These are phyloP conservation scores for Malbranchea cinnamomea DNA, from an alignment of 2,329 filamentous ascomycete species.

Conservation along the genomic window DNA sequence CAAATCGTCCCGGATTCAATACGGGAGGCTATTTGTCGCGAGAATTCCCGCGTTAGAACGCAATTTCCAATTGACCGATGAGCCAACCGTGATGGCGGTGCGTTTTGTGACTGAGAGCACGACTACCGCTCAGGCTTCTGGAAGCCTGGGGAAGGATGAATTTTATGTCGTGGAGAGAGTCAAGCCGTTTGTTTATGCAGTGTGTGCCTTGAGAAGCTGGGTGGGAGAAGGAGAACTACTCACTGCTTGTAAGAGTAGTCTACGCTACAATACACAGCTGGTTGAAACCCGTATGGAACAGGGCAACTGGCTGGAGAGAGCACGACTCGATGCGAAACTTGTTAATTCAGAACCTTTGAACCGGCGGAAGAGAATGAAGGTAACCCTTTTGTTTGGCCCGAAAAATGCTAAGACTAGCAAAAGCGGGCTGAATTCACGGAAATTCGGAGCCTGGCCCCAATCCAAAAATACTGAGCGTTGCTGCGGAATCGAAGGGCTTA, in stretches of 20 bases:
- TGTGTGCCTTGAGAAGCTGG: slow-evolving; percentile 19
- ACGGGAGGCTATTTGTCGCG: slow-evolving; percentile 23
- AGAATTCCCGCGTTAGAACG: slow-evolving; percentile 23
- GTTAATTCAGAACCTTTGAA: background rate
- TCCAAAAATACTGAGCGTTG: background rate
- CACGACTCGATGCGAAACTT: slow-evolving; percentile 7
- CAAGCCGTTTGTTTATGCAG: slow-evolving; percentile 25
- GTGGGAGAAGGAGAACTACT: slow-evolving; percentile 25
- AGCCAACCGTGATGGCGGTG: slow-evolving; percentile 20
- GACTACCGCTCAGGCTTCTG: background rate
- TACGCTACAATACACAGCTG: too few species aligned
- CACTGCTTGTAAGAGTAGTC: too few species aligned
- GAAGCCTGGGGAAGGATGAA: slow-evolving; percentile 10
- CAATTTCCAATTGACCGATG: slow-evolving; percentile 12
- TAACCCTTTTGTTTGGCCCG: too few species aligned
- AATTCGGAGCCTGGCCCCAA: background rate
- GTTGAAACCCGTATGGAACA: too few species aligned
- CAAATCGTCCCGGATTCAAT: slow-evolving; percentile 15
- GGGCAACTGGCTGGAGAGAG: slow-evolving; percentile 24
- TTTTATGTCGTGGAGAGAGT: slow-evolving; percentile 27
- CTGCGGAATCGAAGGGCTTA: background rate
- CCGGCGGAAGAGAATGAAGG: too few species aligned
- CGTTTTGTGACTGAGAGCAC: slow-evolving; percentile 11
- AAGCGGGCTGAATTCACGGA: too few species aligned
- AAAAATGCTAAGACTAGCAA: too few species aligned